phyloP scores from a whole-genome alignment of 306 rosid genomes.

The Vigna trinervia region DNA sequence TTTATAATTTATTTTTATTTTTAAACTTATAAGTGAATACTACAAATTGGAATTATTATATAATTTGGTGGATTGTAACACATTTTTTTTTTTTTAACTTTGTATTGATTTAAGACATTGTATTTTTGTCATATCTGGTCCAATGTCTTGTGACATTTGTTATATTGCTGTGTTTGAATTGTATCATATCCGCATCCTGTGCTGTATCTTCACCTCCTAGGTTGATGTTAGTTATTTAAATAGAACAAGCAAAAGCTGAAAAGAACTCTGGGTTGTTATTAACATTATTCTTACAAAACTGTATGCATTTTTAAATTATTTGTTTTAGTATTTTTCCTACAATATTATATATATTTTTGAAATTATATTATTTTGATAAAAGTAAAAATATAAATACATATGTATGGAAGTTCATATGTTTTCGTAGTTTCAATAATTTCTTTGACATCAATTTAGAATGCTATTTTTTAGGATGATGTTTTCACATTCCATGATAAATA shows the following conservation, averaged over 20 bases:
- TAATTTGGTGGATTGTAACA: background rate
- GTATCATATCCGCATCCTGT: background rate
- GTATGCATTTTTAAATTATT: too few relatives aligned
- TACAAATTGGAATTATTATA: background rate
- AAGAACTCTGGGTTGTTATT: slow-evolving; percentile 31
- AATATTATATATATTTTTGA: too few relatives aligned
- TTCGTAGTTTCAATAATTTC: too few relatives aligned
- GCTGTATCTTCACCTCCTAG: background rate
- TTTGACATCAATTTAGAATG: too few relatives aligned
- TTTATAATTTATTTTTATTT: background rate
- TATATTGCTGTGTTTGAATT: background rate
- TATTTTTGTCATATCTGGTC: background rate
- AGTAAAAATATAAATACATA: too few relatives aligned
- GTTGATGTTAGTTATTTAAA: slow-evolving; percentile 3
- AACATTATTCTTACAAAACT: background rate
- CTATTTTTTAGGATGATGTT: too few relatives aligned
- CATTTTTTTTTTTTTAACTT: background rate
- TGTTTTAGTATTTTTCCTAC: too few relatives aligned
- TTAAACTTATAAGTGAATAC: background rate
- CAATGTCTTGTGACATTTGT: background rate
- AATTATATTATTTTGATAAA: too few relatives aligned
- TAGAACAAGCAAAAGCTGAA: slow-evolving; percentile 30
- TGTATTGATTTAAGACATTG: background rate
- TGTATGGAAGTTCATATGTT: too few relatives aligned
- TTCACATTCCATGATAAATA: too few relatives aligned